These are phyloP conservation scores for Aspergillus diversus DNA, from an alignment of 495 filamentous ascomycete genomes.

Conservation along the genomic window DNA sequence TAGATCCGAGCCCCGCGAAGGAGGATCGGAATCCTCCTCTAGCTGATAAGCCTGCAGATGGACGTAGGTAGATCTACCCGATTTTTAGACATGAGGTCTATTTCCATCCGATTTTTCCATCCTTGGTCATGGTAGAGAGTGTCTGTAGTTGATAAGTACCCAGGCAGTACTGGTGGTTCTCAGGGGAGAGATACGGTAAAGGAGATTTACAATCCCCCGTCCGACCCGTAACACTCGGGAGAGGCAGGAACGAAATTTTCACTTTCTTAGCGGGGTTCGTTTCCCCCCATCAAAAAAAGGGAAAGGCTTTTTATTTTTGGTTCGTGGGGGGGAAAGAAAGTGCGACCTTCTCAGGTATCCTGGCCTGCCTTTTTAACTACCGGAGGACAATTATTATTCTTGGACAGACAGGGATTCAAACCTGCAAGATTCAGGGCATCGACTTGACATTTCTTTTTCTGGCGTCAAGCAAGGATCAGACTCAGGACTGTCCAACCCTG, in stretches of 20 bases:
- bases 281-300: background rate
- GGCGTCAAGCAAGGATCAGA: background rate
- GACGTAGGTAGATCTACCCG: background rate
- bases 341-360: background rate
- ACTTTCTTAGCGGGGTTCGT: background rate
- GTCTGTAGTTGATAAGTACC: no score
- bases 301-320: background rate
- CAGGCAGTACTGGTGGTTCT: no score
- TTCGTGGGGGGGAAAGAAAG: background rate
- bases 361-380: background rate
- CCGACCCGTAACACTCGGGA: background rate
- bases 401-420: background rate
- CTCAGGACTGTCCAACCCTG: constrained; percentile 2
- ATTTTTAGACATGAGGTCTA: background rate
- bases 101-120: background rate
- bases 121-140: background rate
- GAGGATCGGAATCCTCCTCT: no score
- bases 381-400: background rate
- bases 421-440: background rate
- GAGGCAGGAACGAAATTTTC: constrained; percentile 7
- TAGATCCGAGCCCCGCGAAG: no score
- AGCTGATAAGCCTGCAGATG: no score
- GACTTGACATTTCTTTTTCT: background rate
- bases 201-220: no score
- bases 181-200: no score